phyloP scores from a whole-genome alignment of 1,139 yeast species.

The Yamadazyma buinensis region DNA sequence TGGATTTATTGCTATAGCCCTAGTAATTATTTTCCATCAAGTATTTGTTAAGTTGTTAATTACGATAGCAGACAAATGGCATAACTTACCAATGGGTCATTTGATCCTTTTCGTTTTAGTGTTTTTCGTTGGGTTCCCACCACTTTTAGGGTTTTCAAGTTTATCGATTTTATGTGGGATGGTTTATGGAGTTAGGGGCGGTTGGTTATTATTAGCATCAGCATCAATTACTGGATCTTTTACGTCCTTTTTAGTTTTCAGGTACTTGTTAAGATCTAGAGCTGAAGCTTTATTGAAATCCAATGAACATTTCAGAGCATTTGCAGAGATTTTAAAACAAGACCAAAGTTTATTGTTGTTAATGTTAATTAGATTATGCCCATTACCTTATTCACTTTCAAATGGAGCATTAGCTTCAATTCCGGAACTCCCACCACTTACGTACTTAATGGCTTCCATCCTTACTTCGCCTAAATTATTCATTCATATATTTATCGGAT shows the following conservation, averaged over 20 bases:
- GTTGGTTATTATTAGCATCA: slow-evolving; percentile 72
- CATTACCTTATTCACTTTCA: slow-evolving; percentile 87
- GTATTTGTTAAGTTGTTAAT: slow-evolving; percentile 42
- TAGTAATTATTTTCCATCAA: slow-evolving; percentile 39
- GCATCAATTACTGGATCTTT: slow-evolving; percentile 76
- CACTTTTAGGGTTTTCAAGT: slow-evolving; percentile 77
- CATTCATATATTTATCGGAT: slow-evolving; percentile 77
- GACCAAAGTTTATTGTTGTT: slow-evolving; percentile 62
- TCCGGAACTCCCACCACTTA: slow-evolving; percentile 61
- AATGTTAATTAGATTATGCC: slow-evolving; percentile 76
- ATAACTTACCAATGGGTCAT: slow-evolving; percentile 46
- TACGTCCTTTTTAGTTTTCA: slow-evolving; percentile 63
- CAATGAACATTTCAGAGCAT: slow-evolving; percentile 69
- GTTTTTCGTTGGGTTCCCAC: slow-evolving; percentile 68
- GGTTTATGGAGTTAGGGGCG: slow-evolving; percentile 76
- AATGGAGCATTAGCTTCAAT: slow-evolving; percentile 90
- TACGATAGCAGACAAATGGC: slow-evolving; percentile 44
- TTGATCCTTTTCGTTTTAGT: slow-evolving; percentile 47
- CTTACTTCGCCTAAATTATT: slow-evolving; percentile 79
- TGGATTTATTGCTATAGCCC: slow-evolving; percentile 22
- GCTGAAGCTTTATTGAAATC: slow-evolving; percentile 48
- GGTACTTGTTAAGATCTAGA: slow-evolving; percentile 53
- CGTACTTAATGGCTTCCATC: slow-evolving; percentile 68
- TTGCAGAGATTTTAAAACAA: slow-evolving; percentile 66
- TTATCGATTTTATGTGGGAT: slow-evolving; percentile 71